Base-by-base conservation (phyloP, 495 filamentous ascomycete genomes). In the Friedmanniomyces endolithicus region DNA sequence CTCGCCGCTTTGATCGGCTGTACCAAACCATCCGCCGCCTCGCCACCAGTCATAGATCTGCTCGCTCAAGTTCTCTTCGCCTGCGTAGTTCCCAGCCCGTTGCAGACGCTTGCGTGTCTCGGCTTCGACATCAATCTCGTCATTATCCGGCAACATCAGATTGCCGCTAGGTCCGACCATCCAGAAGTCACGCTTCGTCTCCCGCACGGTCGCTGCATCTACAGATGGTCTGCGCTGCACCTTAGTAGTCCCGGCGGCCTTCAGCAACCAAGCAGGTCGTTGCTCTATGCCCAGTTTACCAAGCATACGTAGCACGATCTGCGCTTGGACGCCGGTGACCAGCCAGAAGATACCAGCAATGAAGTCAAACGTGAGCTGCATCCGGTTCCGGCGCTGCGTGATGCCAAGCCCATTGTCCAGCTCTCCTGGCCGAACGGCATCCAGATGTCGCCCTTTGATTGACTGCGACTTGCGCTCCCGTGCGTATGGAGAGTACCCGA, bases 21-120 rank as follows among this genome's bases (percentile, higher is more conserved):
- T 81, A 1, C 89, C 89, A 82, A 85, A 95, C 67, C 85, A 87
- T 27, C 86, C 88, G 19, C 84, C 86, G 20, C 70, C 65, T 35
- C 81, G 79, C 83, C 86, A 95, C 78, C 88, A 90, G 12, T 69
- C 70, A 67, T 95, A 95, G 2, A 94, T 69, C 43, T 75, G 82
- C 1, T 78, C 74, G 57, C 86, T 83, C 6, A 95, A 68, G 43
- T 79, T 78, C n/a, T 75, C 71, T 48, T 90, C 88, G 44, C 33
- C 45, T 16, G 27, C 48, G 37, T 55, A 52, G n/a, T 49, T 55
- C 11, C 49, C 60, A 6, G 20, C 48, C 43, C 53, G 48, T 59
- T 68, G 53, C 43, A 79, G 56, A 45, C 83, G 73, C 47, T 76
- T 77, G 43, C 86, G 75, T 60, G 87, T 79, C 61, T 88, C 84